Evolutionary conservation across 1,284 basidiomycete genomes (phyloP).

Genomic region (Apiotrichum gamsii): DNA sequence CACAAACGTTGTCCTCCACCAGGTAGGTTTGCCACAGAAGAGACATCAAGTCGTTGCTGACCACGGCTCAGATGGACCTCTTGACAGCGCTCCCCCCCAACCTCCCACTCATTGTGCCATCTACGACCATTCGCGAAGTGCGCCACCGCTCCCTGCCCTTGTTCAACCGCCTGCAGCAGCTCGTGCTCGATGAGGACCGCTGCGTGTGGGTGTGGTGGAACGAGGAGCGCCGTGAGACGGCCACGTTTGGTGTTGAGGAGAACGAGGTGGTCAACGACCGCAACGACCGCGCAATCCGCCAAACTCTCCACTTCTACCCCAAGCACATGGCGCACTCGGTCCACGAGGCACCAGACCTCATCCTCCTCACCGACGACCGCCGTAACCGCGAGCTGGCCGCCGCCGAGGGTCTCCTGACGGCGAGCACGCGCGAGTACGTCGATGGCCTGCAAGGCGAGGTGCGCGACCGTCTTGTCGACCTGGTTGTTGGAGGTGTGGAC

Average conservation of each 20-base stretch:
- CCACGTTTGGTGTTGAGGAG: constrained; percentile 19
- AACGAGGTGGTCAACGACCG: constrained; percentile 66
- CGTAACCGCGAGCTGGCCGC: constrained; percentile 74
- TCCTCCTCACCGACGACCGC: constrained; percentile 84
- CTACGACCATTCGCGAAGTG: constrained; percentile 95
- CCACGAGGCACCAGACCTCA: constrained; percentile 56
- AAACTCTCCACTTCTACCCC: constrained; percentile 77
- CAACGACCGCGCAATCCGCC: constrained; percentile 86
- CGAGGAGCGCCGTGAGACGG: constrained; percentile 65
- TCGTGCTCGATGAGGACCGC: constrained; percentile 75
- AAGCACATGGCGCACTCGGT: constrained; percentile 59
- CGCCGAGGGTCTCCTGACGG: constrained; percentile 59
- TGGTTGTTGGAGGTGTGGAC: constrained; percentile 61
- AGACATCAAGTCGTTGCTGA: no score
- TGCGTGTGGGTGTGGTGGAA: constrained; percentile 79
- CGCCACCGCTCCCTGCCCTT: constrained; percentile 88
- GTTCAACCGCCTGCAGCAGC: constrained; percentile 79
- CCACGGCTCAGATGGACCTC: constrained; percentile 75
- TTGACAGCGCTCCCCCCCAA: constrained; percentile 68
- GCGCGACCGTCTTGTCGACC: constrained; percentile 61
- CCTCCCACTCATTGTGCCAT: constrained; percentile 78
- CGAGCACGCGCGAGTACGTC: constrained; percentile 70
- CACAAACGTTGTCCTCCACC: constrained; percentile 90
- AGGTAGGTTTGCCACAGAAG: constrained; percentile 56
- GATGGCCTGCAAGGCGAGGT: constrained; percentile 58